A percentile compares a stretch with the other conserved stretches of the same genome.
Evolutionary conservation across 495 filamentous ascomycete genomes (phyloP).

Genomic region (Hypoxylon crocopeplum): DNA sequence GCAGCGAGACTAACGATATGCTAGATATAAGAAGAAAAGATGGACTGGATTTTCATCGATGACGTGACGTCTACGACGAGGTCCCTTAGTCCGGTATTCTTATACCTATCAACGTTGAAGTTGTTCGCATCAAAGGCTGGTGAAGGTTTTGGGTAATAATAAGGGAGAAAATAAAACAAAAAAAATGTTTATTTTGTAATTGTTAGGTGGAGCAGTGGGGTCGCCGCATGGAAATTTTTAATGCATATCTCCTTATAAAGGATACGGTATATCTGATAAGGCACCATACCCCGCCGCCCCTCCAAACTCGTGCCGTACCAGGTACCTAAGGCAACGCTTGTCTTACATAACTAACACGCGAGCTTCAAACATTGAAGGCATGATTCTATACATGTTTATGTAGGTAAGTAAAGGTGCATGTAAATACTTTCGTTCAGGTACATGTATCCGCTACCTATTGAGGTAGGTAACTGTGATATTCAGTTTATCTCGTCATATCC

Average conservation of each 20-base stretch:
- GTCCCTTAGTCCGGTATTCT: constrained; percentile 9
- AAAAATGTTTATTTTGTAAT: constrained; percentile 27
- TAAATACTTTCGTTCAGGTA: too few species aligned
- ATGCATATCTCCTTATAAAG: neutral
- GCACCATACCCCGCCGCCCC: too few species aligned
- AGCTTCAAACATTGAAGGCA: too few species aligned
- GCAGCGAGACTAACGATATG: neutral
- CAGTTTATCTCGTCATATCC: too few species aligned
- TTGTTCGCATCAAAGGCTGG: too few species aligned
- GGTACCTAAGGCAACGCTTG: neutral
- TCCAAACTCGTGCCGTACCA: neutral
- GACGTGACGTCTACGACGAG: constrained; percentile 32
- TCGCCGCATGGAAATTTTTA: constrained; percentile 22
- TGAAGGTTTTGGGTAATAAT: constrained; percentile 14
- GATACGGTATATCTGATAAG: too few species aligned
- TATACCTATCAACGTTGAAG: neutral
- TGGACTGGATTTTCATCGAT: constrained; percentile 24
- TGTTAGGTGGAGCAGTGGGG: constrained; percentile 32
- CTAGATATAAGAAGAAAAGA: neutral
- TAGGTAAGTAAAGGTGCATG: too few species aligned
- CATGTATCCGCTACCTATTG: too few species aligned
- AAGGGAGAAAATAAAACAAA: constrained; percentile 4
- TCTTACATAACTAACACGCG: too few species aligned
- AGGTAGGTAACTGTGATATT: too few species aligned
- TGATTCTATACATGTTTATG: too few species aligned